Conservation (phyloP, 2,329 filamentous ascomycete species). For the Pseudopithomyces chartarum region DNA sequence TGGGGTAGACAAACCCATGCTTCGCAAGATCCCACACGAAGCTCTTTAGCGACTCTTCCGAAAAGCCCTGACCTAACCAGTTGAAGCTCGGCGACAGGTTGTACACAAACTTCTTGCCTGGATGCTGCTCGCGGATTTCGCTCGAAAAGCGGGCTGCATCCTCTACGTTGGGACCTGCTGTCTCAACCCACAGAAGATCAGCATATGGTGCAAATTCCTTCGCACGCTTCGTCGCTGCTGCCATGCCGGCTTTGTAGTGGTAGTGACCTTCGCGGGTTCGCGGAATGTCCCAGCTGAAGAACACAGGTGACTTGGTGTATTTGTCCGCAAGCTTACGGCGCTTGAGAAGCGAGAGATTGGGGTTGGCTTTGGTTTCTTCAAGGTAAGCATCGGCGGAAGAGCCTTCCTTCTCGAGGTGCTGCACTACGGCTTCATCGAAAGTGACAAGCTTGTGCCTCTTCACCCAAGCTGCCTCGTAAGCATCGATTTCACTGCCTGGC, state of each 20-base stretch:
- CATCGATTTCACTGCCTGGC: slow-evolving; percentile 78
- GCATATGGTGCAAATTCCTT: slow-evolving; percentile 90
- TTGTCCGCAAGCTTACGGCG: slow-evolving; percentile 74
- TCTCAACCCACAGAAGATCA: slow-evolving; percentile 97
- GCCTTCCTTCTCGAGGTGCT: slow-evolving; percentile 71
- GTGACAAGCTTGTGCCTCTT: slow-evolving; percentile 83
- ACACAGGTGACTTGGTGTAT: slow-evolving; percentile 70
- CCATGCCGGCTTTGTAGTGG: slow-evolving; percentile 83
- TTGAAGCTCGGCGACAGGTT: slow-evolving; percentile 98
- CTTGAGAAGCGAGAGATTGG: slow-evolving; percentile 76
- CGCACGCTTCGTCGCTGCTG: slow-evolving; percentile 88
- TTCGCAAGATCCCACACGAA: slow-evolving; percentile 97
- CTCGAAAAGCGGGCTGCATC: slow-evolving; percentile 77
- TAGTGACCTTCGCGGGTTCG: slow-evolving; percentile 94
- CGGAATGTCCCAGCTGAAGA: slow-evolving; percentile 90
- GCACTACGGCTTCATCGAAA: slow-evolving; percentile 87
- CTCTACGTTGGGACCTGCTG: slow-evolving; percentile 81
- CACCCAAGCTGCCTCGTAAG: slow-evolving; percentile 86
- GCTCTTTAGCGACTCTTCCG: slow-evolving; percentile 76
- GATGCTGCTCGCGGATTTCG: slow-evolving; percentile 71
- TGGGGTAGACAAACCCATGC: slow-evolving; percentile 69
- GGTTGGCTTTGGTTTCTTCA: slow-evolving; percentile 63
- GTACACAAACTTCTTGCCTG: slow-evolving; percentile 90
- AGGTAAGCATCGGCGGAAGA: slow-evolving; percentile 72
- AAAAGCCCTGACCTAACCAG: slow-evolving; percentile 96